A percentile compares a stretch with the other conserved stretches of the same genome.
These are phyloP conservation scores for Fusarium duplospermum DNA, from an alignment of 2,329 filamentous ascomycete species.

Conservation along the genomic window DNA sequence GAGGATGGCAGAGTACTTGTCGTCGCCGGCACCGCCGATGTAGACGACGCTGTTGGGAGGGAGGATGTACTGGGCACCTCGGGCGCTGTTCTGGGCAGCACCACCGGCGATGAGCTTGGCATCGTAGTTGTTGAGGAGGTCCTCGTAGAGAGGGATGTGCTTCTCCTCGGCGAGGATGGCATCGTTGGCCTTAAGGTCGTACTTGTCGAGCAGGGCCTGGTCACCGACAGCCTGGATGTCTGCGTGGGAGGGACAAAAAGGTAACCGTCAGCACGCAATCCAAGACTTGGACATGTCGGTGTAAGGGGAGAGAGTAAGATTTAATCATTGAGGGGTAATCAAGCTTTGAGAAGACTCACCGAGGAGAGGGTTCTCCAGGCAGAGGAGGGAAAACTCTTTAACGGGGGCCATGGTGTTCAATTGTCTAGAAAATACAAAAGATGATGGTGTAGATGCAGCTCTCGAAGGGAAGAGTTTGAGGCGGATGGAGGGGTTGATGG, in stretches of 20 bases:
- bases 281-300: not conserved
- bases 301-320: constrained; percentile 13
- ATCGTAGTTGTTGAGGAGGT: constrained; percentile 90
- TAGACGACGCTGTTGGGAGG: constrained; percentile 90
- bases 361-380: constrained; percentile 96
- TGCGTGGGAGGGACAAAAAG: constrained; percentile 48
- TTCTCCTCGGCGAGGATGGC: constrained; percentile 95
- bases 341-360: constrained; percentile 64
- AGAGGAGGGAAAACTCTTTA: constrained; percentile 89
- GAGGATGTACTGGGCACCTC: constrained; percentile 96
- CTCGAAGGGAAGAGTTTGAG: constrained; percentile 45
- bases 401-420: constrained; percentile 72
- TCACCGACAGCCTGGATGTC: constrained; percentile 92
- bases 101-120: constrained; percentile 96
- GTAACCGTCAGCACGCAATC: constrained; percentile 32
- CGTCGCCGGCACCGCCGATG: constrained; percentile 92
- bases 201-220: constrained; percentile 89
- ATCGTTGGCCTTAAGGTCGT: constrained; percentile 93
- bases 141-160: constrained; percentile 91
- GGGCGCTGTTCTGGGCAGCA: constrained; percentile 96
- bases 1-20: constrained; percentile 94
- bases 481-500: constrained; percentile 41
- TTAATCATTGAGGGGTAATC: not conserved
- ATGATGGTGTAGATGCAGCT: constrained; percentile 24
- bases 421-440: constrained; percentile 29